Evolutionary conservation across 768 basidiomycete genomes (phyloP).

Genomic region (Suillus paluster): DNA sequence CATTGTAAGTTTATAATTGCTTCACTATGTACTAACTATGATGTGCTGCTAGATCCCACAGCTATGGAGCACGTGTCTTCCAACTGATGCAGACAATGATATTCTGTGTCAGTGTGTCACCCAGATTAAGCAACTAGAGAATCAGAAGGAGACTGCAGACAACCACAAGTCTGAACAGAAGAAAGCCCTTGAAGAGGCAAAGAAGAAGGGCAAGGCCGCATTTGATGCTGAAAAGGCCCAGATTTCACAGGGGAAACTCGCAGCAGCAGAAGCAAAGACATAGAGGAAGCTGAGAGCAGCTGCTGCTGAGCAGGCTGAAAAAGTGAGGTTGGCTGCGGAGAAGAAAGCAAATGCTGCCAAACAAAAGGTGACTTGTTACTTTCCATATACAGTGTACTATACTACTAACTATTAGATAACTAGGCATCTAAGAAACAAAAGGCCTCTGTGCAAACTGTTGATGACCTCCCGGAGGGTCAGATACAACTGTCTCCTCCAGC

Average conservation of each 20-base stretch:
- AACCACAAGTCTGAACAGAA: too few relatives aligned
- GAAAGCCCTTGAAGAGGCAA: slow-evolving; percentile 1
- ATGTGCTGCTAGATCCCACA: slow-evolving; percentile 28
- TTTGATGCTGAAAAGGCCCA: slow-evolving; percentile 5
- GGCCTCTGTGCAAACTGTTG: background rate
- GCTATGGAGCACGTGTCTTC: slow-evolving; percentile 26
- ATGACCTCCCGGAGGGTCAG: slow-evolving; percentile 5
- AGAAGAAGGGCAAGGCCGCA: slow-evolving; percentile 7
- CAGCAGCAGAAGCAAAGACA: background rate
- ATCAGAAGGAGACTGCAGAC: too few relatives aligned
- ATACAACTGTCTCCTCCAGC: background rate
- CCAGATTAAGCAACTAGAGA: too few relatives aligned
- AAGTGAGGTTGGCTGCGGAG: background rate
- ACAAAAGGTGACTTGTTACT: slow-evolving; percentile 14
- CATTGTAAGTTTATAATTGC: slow-evolving; percentile 30
- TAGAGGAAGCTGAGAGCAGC: slow-evolving; percentile 2
- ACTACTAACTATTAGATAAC: too few relatives aligned
- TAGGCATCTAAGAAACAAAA: slow-evolving; percentile 5
- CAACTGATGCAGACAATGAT: background rate
- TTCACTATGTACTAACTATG: too few relatives aligned
- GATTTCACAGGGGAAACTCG: slow-evolving; percentile 6
- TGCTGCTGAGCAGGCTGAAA: slow-evolving; percentile 2
- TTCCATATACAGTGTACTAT: too few relatives aligned
- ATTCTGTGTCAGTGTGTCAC: background rate
- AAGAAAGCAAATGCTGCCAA: background rate